Evolutionary conservation across 2,329 filamentous ascomycete species (phyloP), one percentile per base, ranked within the genome.

Genomic region (Colletotrichum scovillei): DNA sequence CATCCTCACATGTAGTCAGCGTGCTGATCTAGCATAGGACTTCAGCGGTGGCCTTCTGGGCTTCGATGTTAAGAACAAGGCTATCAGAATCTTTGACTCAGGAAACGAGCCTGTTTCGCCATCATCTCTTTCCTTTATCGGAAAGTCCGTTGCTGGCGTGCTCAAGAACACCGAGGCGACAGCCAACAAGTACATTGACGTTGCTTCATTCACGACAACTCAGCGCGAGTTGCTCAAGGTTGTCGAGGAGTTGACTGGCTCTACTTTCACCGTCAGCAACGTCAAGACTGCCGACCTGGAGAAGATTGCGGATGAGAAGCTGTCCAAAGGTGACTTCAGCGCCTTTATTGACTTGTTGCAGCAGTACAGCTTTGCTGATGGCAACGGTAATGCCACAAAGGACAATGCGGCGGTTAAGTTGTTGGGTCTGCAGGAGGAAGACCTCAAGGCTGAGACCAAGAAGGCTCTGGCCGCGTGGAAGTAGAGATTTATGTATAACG

Each of bases 141-240:
- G 86, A 5, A 81, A 84, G 58, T 86, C 89, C 0, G 84, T 91
- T 0, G 85, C 85, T 8, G 83, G 85, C 6, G 81, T 90, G 28
- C 79, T 92, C 19, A 82, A 82, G 77, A 85, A 80, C 52, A 84
- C 86, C 0, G 83, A 85, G 2, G 81, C 85, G 70, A 92, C 89
- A 0, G 86, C 84, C 46, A 92, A 93, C 78, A 84, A 88, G 73
- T 89, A 90, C 78, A 79, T 93, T 35, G 86, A 85, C 63, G 81
- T 92, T 19, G 86, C 89, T 3, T 90, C 88, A 0, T 89, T 92
- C 76, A 86, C 86, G 35, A 86, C 87, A 0, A 87, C 87, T 1
- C 90, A 92, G 80, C 88, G 88, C 22, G 84, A 92, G 75, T 80
- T 93, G 1, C 78, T 92, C 1, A 79, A 81, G 14, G 78, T 85